Evolutionary conservation across 805 yeast species (phyloP).

Genomic region (Maudiozyma serrabonitensis): DNA sequence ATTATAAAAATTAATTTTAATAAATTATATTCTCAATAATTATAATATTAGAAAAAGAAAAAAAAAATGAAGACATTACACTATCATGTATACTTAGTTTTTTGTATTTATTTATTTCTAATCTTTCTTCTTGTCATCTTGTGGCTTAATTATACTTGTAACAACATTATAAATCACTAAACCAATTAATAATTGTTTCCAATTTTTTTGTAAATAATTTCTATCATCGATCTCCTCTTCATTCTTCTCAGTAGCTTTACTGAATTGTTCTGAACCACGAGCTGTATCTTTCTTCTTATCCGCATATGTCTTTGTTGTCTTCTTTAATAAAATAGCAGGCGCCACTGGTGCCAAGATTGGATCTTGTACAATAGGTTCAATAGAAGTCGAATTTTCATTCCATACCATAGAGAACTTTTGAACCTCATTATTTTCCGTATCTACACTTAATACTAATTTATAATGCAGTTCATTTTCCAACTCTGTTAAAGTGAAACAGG

Average conservation of each 20-base stretch:
- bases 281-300: conserved; percentile 16
- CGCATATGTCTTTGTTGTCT: conserved; percentile 25
- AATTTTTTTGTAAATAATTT: conserved; percentile 24
- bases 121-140: not conserved
- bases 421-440: conserved; percentile 7
- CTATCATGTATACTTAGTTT: too few relatives aligned
- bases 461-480: conserved; percentile 18
- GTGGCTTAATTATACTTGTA: not conserved
- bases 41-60: too few relatives aligned
- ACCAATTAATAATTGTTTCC: conserved; percentile 24
- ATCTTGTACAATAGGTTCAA: conserved; percentile 8
- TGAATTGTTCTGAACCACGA: conserved; percentile 12
- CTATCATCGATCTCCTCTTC: conserved; percentile 9
- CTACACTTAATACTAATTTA: conserved; percentile 14
- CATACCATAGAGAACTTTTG: conserved; percentile 15
- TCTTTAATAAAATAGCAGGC: conserved; percentile 18
- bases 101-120: not conserved
- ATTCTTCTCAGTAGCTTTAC: conserved; percentile 2
- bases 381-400: conserved; percentile 12
- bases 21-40: not conserved
- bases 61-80: too few relatives aligned
- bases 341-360: conserved; percentile 17
- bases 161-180: conserved; percentile 16
- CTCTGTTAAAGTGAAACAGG: conserved; percentile 20
- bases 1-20: not conserved